phyloP scores from a whole-genome alignment of 495 filamentous ascomycete genomes.

The Trichodelitschia bisporula region DNA sequence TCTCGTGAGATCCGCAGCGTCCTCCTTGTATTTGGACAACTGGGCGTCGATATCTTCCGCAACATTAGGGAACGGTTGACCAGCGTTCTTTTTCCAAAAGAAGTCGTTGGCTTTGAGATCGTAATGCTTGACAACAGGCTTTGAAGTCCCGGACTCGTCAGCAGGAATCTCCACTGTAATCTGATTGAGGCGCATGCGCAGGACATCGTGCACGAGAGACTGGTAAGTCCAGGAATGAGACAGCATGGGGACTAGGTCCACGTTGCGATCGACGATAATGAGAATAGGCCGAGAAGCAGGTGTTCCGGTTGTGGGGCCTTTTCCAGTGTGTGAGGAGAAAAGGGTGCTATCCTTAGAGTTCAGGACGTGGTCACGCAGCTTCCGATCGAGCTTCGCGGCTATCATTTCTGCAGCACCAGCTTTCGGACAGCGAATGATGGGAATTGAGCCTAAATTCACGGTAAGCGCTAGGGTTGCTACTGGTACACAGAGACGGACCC shows the following conservation, averaged over 20 bases:
- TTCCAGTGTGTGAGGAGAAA: slow-evolving; percentile 41
- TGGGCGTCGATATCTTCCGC: slow-evolving; percentile 90
- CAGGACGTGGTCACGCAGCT: slow-evolving; percentile 84
- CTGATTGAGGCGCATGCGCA: slow-evolving; percentile 84
- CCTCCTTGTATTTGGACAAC: slow-evolving; percentile 81
- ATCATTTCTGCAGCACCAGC: slow-evolving; percentile 89
- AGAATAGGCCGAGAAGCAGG: slow-evolving; percentile 49
- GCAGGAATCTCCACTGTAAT: slow-evolving; percentile 71
- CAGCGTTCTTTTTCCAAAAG: slow-evolving; percentile 93
- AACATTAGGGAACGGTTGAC: slow-evolving; percentile 81
- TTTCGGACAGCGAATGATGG: slow-evolving; percentile 79
- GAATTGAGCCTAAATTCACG: slow-evolving; percentile 42
- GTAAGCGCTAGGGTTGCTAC: neutral
- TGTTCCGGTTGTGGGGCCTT: too few relatives aligned
- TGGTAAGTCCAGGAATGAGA: slow-evolving; percentile 99
- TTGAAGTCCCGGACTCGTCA: slow-evolving; percentile 49
- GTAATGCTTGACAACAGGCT: slow-evolving; percentile 51
- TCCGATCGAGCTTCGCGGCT: slow-evolving; percentile 77
- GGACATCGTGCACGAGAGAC: slow-evolving; percentile 81
- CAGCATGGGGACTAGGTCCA: slow-evolving; percentile 94
- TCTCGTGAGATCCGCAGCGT: slow-evolving; percentile 80
- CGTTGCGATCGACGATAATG: slow-evolving; percentile 77
- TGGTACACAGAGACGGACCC: slow-evolving; percentile 26
- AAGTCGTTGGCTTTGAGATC: slow-evolving; percentile 81
- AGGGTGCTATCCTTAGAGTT: slow-evolving; percentile 96